phyloP scores from a whole-genome alignment of 345 rosid genomes.

The Xanthoceras sorbifolium region DNA sequence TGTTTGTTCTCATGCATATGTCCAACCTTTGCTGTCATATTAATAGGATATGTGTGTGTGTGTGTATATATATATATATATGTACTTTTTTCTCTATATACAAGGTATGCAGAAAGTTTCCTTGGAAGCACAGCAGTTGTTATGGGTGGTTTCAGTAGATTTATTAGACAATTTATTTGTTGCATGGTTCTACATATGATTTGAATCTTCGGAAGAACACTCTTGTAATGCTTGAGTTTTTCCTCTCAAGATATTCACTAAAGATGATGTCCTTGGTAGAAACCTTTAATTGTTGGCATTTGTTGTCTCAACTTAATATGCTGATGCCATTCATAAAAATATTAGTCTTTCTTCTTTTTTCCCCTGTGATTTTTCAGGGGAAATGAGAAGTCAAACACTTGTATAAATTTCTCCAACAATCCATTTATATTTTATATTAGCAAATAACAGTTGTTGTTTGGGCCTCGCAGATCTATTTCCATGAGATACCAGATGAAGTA shows the following conservation, averaged over 20 bases:
- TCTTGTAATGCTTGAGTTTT: background rate
- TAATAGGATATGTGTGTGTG: too few species aligned
- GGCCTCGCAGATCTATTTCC: conserved; percentile 73
- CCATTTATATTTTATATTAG: background rate
- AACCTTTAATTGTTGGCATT: background rate
- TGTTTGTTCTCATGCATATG: background rate
- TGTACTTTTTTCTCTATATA: too few species aligned
- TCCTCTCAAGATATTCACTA: background rate
- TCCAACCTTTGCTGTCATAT: background rate
- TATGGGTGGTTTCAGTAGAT: background rate
- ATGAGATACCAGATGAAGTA: conserved; percentile 77
- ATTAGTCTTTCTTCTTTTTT: background rate
- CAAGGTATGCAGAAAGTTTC: background rate
- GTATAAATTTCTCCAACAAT: background rate
- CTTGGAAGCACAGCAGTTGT: background rate
- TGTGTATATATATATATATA: too few species aligned
- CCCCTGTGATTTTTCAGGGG: background rate
- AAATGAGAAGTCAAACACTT: conserved; percentile 5
- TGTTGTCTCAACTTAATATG: too few species aligned
- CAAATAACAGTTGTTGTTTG: background rate
- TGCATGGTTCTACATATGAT: background rate
- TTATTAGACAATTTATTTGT: background rate
- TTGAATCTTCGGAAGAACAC: background rate
- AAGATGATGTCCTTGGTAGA: background rate
- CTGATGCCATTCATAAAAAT: background rate